phyloP scores from a whole-genome alignment of 805 yeast species.

The Sugiyamaella americana region DNA sequence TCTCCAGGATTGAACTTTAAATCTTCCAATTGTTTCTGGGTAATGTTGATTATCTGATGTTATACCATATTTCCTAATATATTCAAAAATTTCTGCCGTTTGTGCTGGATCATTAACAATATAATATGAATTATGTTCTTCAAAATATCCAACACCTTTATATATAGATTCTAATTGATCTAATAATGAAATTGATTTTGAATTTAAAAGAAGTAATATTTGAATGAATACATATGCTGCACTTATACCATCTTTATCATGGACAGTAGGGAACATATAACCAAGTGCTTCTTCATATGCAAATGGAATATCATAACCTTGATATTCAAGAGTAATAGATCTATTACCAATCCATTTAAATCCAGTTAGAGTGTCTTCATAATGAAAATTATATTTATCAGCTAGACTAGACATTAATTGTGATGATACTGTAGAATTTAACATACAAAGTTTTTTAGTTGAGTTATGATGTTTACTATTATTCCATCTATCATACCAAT shows the following conservation, averaged over 20 bases:
- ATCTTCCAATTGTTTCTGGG: slow-evolving; percentile 52
- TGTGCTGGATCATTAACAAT: slow-evolving; percentile 48
- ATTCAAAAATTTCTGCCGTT: slow-evolving; percentile 50
- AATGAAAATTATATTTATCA: slow-evolving; percentile 49
- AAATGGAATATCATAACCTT: slow-evolving; percentile 72
- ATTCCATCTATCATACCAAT: slow-evolving; percentile 38
- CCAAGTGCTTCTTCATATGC: slow-evolving; percentile 97
- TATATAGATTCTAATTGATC: slow-evolving; percentile 55
- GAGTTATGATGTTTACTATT: slow-evolving; percentile 16
- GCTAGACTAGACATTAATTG: slow-evolving; percentile 73
- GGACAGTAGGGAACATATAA: slow-evolving; percentile 75
- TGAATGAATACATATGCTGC: slow-evolving; percentile 75
- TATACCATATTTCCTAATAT: slow-evolving; percentile 36
- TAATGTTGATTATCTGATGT: slow-evolving; percentile 16
- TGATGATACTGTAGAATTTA: slow-evolving; percentile 91
- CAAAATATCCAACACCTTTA: slow-evolving; percentile 67
- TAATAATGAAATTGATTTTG: slow-evolving; percentile 36
- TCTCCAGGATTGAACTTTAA: slow-evolving; percentile 60
- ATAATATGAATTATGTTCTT: slow-evolving; percentile 85
- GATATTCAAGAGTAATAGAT: slow-evolving; percentile 61
- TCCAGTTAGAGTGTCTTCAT: slow-evolving; percentile 84
- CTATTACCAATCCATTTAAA: slow-evolving; percentile 96
- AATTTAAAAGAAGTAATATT: slow-evolving; percentile 49
- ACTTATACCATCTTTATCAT: slow-evolving; percentile 89
- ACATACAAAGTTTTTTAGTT: slow-evolving; percentile 42